Evolutionary conservation across 2,329 filamentous ascomycete species (phyloP).

Genomic region (Aspergillus calidoustus): DNA sequence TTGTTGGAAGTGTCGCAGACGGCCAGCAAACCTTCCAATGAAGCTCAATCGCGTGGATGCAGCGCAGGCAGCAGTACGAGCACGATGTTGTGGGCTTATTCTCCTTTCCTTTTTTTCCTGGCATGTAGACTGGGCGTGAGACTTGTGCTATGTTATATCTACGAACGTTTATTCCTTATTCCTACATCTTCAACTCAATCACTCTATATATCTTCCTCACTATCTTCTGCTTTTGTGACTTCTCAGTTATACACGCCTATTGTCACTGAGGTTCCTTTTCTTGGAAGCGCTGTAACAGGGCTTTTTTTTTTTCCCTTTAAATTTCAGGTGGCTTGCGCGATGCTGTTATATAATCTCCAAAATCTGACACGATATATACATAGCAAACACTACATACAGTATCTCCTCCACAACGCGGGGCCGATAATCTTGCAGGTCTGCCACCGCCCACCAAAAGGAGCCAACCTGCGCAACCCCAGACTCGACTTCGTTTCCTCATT

Average conservation of each 20-base stretch:
- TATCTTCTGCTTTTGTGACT: neutral
- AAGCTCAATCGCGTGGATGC: slow-evolving; percentile 19
- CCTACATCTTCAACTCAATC: slow-evolving; percentile 20
- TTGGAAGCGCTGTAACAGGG: slow-evolving; percentile 27
- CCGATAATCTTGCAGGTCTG: neutral
- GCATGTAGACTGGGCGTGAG: slow-evolving; percentile 28
- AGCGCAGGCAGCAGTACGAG: slow-evolving; percentile 22
- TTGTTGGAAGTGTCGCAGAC: slow-evolving; percentile 32
- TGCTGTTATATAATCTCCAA: slow-evolving; percentile 19
- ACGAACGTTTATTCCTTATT: slow-evolving; percentile 21
- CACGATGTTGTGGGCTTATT: slow-evolving; percentile 27
- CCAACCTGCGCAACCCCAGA: slow-evolving; percentile 16
- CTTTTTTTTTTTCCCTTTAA: neutral
- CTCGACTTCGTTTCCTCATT: slow-evolving; percentile 15
- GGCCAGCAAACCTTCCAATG: slow-evolving; percentile 35
- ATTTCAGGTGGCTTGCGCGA: slow-evolving; percentile 3
- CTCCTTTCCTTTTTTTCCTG: slow-evolving; percentile 23
- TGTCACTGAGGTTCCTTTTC: slow-evolving; percentile 22
- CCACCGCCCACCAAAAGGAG: slow-evolving; percentile 27
- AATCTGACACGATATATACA: slow-evolving; percentile 5
- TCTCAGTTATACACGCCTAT: slow-evolving; percentile 5
- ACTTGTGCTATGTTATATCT: slow-evolving; percentile 27
- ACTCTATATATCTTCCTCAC: slow-evolving; percentile 25
- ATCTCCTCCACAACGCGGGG: too few relatives aligned
- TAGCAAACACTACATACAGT: neutral